phyloP scores from a whole-genome alignment of 352 stramenopile species.

The Globisporangium radiosum region DNA sequence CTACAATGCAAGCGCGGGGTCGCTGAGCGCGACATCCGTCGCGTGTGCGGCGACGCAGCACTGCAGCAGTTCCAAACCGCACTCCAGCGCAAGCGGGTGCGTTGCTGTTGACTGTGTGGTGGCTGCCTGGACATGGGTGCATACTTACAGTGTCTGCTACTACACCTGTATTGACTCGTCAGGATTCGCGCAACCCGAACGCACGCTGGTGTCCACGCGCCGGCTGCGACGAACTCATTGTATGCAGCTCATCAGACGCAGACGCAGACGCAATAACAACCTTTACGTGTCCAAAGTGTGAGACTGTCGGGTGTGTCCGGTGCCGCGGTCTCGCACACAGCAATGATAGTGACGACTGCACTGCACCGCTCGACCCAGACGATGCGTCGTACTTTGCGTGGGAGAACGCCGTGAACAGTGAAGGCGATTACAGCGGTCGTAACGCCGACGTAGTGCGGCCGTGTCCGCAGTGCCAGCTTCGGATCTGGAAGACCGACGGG shows the following conservation, averaged over 20 bases:
- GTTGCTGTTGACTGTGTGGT: slow-evolving; percentile 8
- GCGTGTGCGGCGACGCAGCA: slow-evolving; percentile 20
- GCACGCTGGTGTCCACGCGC: background rate
- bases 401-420: background rate
- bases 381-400: background rate
- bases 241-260: background rate
- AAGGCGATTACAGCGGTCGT: background rate
- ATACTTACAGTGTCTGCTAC: background rate
- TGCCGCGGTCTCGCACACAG: background rate
- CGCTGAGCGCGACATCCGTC: slow-evolving; percentile 25
- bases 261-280: background rate
- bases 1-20: slow-evolving; percentile 41
- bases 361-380: background rate
- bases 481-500: background rate
- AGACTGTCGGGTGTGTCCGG: background rate
- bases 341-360: background rate
- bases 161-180: background rate
- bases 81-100: slow-evolving; percentile 50
- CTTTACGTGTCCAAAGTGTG: background rate
- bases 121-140: no score
- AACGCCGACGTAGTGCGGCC: background rate
- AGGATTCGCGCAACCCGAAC: background rate
- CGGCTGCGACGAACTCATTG: background rate
- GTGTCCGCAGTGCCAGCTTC: background rate
- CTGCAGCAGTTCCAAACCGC: slow-evolving; percentile 23